phyloP scores from a whole-genome alignment of 2,329 filamentous ascomycete species.

The Ophiostoma montium region DNA sequence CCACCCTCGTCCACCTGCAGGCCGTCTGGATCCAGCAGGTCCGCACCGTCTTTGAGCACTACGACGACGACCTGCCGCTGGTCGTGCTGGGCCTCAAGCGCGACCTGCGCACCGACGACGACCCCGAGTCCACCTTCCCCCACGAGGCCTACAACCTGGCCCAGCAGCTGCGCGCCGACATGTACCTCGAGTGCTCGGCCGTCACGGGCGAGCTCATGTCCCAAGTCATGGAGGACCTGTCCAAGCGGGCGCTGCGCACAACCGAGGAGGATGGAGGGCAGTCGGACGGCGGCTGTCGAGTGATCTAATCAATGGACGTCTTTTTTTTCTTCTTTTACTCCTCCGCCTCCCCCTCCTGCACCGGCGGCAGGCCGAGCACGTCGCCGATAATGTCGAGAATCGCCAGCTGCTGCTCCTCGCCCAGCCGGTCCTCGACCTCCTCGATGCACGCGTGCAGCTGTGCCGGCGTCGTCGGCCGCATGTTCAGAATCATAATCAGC shows the following conservation, averaged over 20 bases:
- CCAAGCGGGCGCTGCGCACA: slow-evolving; percentile 37
- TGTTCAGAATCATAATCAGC: slow-evolving; percentile 53
- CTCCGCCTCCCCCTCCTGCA: slow-evolving; percentile 22
- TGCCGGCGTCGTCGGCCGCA: slow-evolving; percentile 42
- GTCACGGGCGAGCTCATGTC: slow-evolving; percentile 43
- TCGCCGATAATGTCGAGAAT: slow-evolving; percentile 43
- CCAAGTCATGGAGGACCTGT: slow-evolving; percentile 46
- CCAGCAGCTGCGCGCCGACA: slow-evolving; percentile 45
- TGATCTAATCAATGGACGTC: slow-evolving; percentile 25
- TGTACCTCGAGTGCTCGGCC: slow-evolving; percentile 51
- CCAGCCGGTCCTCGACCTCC: slow-evolving; percentile 48
- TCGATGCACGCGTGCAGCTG: slow-evolving; percentile 51
- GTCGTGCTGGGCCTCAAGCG: slow-evolving; percentile 46
- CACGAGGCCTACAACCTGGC: slow-evolving; percentile 44
- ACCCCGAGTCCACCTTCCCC: slow-evolving; percentile 47
- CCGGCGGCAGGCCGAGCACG: slow-evolving; percentile 40
- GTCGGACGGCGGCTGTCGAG: slow-evolving; percentile 38
- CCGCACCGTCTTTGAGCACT: slow-evolving; percentile 31
- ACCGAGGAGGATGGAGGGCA: slow-evolving; percentile 34
- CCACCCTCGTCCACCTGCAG: slow-evolving; percentile 44
- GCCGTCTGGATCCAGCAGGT: slow-evolving; percentile 45
- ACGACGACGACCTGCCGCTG: slow-evolving; percentile 35
- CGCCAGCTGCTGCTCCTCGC: slow-evolving; percentile 41
- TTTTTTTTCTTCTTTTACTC: too few relatives aligned
- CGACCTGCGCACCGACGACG: slow-evolving; percentile 41